Evolutionary conservation across 2,329 filamentous ascomycete species (phyloP), one percentile per base, ranked within the genome.

Genomic region (Neonectria faginata): DNA sequence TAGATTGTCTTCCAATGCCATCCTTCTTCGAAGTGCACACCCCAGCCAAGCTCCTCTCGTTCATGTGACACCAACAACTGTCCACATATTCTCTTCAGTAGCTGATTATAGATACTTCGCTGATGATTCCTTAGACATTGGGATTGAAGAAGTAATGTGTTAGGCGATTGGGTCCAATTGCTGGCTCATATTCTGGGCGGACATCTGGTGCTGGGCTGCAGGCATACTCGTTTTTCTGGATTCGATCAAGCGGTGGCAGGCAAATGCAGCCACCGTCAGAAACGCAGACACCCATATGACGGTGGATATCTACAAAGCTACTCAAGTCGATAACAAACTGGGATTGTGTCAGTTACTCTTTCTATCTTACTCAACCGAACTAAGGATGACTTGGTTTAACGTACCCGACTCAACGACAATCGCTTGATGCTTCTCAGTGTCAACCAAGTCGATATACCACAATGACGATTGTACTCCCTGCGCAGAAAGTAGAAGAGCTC

Each of bases 31-130:
- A 51, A 51, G n/a, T 51, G 47, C 6, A 51, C 12, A 1, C 47
- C 27, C 47, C 47, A 51, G 14, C 27, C 47, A 51, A 51, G 47
- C 27, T 51, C 22, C n/a, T 27, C 47, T 33, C 27, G 3, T n/a
- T 31, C 16, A 27, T 51, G 47, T 4, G 47, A 22, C n/a, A 29
- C 47, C n/a, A 16, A 10, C 3, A 51, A 33, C 16, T 31, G 27
- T 18, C 27, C 27, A 51, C 27, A 31, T 7, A 18, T 27, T 16
- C 47, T 16, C 27, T 51, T 51, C 8, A n/a, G 47, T 3, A 33
- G 2, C 27, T 33, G 47, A 6, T 51, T 33, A 25, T 51, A 51
- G 2, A 33, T 12, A 8, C 22, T 51, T 18, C 27, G 27, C 16
- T 51, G 47, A 2, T 27, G 6, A 6, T n/a, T 10, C 12, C n/a